phyloP scores from a whole-genome alignment of 805 yeast species.

The Jamesozyma jinghongensis region DNA sequence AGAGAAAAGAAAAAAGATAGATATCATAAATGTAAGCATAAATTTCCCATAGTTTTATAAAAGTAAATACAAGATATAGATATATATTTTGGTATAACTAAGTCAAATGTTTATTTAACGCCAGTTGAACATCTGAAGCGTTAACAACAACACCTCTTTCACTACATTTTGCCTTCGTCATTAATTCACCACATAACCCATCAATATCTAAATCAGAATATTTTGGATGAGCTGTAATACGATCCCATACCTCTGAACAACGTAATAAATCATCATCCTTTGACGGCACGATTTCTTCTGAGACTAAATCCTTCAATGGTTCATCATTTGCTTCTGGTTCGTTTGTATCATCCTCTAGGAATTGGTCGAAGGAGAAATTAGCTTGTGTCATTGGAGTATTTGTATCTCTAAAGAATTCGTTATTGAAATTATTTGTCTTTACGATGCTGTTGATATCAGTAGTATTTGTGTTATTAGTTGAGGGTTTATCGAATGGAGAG shows the following conservation, averaged over 20 bases:
- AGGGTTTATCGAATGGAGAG: background rate
- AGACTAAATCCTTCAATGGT: background rate
- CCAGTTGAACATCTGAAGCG: conserved; percentile 65
- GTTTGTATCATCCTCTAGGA: conserved; percentile 10
- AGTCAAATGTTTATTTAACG: conserved; percentile 15
- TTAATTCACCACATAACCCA: conserved; percentile 81
- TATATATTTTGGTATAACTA: too few species aligned
- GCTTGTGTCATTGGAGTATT: background rate
- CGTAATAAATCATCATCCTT: conserved; percentile 51
- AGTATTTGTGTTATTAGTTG: background rate
- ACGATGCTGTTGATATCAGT: background rate
- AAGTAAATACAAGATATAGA: background rate
- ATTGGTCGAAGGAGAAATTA: conserved; percentile 1
- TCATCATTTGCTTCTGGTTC: background rate
- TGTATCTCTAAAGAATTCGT: conserved; percentile 3
- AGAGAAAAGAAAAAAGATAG: background rate
- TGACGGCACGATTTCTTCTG: conserved; percentile 49
- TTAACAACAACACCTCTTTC: conserved; percentile 86
- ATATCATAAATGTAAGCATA: background rate
- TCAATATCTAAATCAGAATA: conserved; percentile 92
- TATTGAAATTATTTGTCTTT: background rate
- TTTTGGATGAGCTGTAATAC: conserved; percentile 88
- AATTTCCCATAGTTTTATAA: too few species aligned
- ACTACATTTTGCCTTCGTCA: conserved; percentile 89
- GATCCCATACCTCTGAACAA: conserved; percentile 94